phyloP scores from a whole-genome alignment of 2,329 filamentous ascomycete genomes.

The Endocalyx cinctus region DNA sequence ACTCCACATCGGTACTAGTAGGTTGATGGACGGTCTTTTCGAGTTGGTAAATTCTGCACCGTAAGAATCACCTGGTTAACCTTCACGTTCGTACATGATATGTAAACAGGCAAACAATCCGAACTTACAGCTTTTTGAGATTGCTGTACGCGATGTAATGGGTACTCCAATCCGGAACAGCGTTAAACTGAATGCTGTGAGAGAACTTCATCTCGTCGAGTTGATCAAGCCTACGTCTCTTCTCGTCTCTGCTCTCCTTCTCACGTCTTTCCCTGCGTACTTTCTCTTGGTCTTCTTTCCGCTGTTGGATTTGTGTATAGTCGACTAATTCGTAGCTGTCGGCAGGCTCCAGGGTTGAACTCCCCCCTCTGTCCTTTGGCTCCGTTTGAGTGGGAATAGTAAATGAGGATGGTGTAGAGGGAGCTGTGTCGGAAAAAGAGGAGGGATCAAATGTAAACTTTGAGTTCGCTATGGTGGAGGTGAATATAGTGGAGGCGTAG shows the following conservation, averaged over 20 bases:
- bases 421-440: too few relatives aligned
- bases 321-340: constrained; percentile 37
- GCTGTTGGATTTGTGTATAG: constrained; percentile 29
- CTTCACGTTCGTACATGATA: too few relatives aligned
- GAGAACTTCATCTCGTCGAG: constrained; percentile 98
- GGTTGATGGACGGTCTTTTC: constrained; percentile 76
- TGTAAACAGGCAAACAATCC: too few relatives aligned
- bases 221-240: constrained; percentile 66
- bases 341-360: constrained; percentile 4
- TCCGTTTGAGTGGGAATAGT: constrained; percentile 14
- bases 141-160: constrained; percentile 99
- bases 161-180: constrained; percentile 98
- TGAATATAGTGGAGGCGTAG: too few relatives aligned
- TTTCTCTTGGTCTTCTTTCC: constrained; percentile 29
- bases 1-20: constrained; percentile 67
- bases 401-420: too few relatives aligned
- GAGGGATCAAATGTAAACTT: too few relatives aligned
- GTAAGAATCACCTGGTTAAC: too few relatives aligned
- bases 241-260: constrained; percentile 50
- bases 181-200: constrained; percentile 98
- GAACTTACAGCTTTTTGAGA: constrained; percentile 92
- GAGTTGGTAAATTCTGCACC: constrained; percentile 79
- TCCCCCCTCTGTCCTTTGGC: constrained; percentile 23
- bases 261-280: constrained; percentile 45
- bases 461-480: too few relatives aligned